Percentiles rank a stretch among this genome's conserved stretches.
Evolutionary conservation across 768 basidiomycete species (phyloP).

Genomic region (Mycena kentingensis): DNA sequence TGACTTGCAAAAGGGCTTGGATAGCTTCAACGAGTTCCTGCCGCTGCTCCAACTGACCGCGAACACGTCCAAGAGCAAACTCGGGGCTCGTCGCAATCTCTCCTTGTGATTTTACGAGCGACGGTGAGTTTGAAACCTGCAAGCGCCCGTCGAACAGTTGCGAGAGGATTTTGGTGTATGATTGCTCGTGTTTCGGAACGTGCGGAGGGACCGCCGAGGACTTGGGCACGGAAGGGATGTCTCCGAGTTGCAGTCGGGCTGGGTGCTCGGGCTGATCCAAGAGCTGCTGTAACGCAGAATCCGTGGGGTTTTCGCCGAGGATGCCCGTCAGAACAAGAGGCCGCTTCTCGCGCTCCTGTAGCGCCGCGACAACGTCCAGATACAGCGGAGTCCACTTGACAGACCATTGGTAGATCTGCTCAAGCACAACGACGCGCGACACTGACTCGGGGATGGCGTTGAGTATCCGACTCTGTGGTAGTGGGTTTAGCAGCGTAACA

Average conservation of each 20-base stretch:
- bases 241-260: conserved; percentile 54
- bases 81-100: conserved; percentile 86
- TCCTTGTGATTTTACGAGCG: conserved; percentile 69
- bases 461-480: conserved; percentile 62
- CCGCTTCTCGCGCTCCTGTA: conserved; percentile 59
- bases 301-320: conserved; percentile 53
- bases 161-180: conserved; percentile 86
- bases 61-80: conserved; percentile 89
- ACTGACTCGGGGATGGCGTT: conserved; percentile 61
- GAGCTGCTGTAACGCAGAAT: conserved; percentile 52
- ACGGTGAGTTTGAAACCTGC: conserved; percentile 83
- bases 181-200: conserved; percentile 87
- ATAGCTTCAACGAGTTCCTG: conserved; percentile 64
- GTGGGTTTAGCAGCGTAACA: conserved; percentile 69
- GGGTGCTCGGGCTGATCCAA: conserved; percentile 41
- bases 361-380: conserved; percentile 73
- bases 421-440: conserved; percentile 75
- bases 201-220: conserved; percentile 47
- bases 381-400: conserved; percentile 88
- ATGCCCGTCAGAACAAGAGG: conserved; percentile 63
- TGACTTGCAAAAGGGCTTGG: conserved; percentile 61
- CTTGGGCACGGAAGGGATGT: conserved; percentile 28
- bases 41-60: conserved; percentile 79
- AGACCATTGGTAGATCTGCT: conserved; percentile 75
- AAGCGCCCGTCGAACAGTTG: conserved; percentile 80